A percentile compares a stretch with the other conserved stretches of the same genome.
Evolutionary conservation across 2,329 filamentous ascomycete genomes (phyloP).

Genomic region (Passalora sequoiae): DNA sequence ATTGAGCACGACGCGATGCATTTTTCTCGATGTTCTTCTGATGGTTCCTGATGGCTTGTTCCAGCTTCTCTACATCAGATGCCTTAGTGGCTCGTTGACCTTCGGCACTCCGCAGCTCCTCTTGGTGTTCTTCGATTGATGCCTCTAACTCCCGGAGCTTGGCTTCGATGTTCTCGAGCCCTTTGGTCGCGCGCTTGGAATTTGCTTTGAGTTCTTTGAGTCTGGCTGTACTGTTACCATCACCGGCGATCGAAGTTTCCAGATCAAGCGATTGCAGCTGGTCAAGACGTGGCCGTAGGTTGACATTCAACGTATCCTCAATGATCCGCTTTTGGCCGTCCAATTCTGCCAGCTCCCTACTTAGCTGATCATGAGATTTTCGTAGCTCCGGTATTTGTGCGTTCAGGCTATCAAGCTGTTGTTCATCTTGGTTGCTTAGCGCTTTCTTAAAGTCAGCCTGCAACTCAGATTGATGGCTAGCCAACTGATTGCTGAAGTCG

Average conservation of each 20-base stretch:
- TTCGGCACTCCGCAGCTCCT: conserved; percentile 55
- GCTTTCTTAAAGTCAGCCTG: conserved; percentile 88
- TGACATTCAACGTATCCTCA: conserved; percentile 83
- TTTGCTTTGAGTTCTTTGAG: conserved; percentile 76
- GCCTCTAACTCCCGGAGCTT: conserved; percentile 71
- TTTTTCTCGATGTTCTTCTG: conserved; percentile 90
- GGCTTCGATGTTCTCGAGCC: conserved; percentile 60
- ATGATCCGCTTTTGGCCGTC: conserved; percentile 77
- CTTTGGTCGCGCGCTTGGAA: conserved; percentile 69
- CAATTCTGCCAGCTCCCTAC: conserved; percentile 66
- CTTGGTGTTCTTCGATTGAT: conserved; percentile 58
- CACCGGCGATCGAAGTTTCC: conserved; percentile 52
- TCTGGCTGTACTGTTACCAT: conserved; percentile 55
- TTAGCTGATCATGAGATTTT: conserved; percentile 70
- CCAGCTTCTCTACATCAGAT: conserved; percentile 68
- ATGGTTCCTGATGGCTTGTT: conserved; percentile 72
- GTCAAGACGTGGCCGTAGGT: conserved; percentile 79
- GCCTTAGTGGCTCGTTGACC: conserved; percentile 59
- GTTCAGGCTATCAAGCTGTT: conserved; percentile 67
- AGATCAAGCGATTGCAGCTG: conserved; percentile 73
- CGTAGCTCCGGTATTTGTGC: conserved; percentile 66
- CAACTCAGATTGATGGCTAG: conserved; percentile 73
- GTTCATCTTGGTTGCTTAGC: conserved; percentile 75
- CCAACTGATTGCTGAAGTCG: conserved; percentile 64
- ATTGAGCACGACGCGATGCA: conserved; percentile 77